Conservation (phyloP, 352 stramenopile genomes). For the Pythium sukuiense region DNA sequence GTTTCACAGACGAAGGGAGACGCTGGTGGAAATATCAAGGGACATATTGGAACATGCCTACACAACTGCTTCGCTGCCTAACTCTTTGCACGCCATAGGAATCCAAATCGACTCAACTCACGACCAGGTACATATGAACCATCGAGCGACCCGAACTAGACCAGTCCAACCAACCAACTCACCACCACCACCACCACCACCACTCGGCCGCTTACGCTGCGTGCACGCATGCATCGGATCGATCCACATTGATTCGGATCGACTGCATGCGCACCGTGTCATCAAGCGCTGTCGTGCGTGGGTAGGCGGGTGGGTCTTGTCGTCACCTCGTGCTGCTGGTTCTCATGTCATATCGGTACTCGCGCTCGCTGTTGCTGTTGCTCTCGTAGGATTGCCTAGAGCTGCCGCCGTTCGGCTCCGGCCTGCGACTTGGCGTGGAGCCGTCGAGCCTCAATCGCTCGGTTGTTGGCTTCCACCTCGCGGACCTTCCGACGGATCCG, state of each 20-base stretch:
- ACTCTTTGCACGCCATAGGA: neutral
- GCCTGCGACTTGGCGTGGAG: no score
- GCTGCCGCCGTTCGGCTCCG: no score
- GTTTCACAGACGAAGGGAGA: neutral
- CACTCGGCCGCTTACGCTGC: neutral
- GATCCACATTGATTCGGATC: neutral
- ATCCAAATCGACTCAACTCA: neutral
- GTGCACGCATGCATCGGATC: neutral
- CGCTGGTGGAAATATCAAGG: neutral
- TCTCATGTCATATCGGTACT: no score
- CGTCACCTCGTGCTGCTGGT: neutral
- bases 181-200: neutral
- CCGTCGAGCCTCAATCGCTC: neutral
- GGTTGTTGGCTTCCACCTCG: neutral
- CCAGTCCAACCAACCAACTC: neutral
- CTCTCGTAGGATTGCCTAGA: no score
- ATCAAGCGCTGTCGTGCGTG: neutral
- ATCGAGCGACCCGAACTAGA: neutral
- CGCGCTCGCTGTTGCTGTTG: no score
- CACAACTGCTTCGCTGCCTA: neutral
- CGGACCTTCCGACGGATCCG: neutral
- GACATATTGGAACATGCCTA: neutral
- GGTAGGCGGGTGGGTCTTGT: no score
- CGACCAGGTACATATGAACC: neutral
- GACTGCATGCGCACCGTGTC: neutral